Evolutionary conservation across 345 rosid genomes (phyloP), one percentile per base, ranked within the genome.

Genomic region (Mercurialis annua): DNA sequence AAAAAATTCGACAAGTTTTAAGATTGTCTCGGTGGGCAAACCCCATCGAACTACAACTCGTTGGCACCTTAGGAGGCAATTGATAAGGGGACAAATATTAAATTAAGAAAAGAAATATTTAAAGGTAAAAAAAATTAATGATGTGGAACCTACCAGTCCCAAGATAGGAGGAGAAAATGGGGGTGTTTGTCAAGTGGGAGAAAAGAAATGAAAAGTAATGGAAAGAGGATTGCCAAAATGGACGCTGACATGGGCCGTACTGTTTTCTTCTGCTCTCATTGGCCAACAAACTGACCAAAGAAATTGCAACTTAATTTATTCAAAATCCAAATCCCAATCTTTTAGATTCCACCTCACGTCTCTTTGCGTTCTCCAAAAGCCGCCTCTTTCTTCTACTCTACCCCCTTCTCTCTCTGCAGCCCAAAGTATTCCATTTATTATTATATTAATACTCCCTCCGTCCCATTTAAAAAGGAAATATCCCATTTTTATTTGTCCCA

Each of bases 291-390:
- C 63, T 72, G 77, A 68, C 73, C 73, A 76, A 56, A 58, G 68
- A 58, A 57, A 65, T 53, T 59, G 46, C 67, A 62, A 51, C 42
- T 16, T 44, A 57, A 26, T n/a, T n/a, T 47, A 50, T 33, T 17
- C 3, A 5, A 36, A 52, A 38, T 23, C 9, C 11, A 11, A 55
- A 27, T 1, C 26, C 26, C 17, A 18, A 20, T 16, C 20, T 20
- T 48, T 12, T 18, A n/a, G 48, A 56, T 56, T 44, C 74, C 29
- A 4, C 15, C 17, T 2, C 5, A 76, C 85, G 86, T 66, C 92
- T 85, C 87, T 81, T 57, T 46, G 76, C 73, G 24, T 63, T 46
- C 79, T 58, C 84, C 78, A 81, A 90, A 80, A 78, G 92, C 86
- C 86, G 83, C 80, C 81, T 76, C 80, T 11, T 24, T 21, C n/a